These are phyloP conservation scores for Geotrichum bryndzae DNA, from an alignment of 1,139 yeast species.

Conservation along the genomic window DNA sequence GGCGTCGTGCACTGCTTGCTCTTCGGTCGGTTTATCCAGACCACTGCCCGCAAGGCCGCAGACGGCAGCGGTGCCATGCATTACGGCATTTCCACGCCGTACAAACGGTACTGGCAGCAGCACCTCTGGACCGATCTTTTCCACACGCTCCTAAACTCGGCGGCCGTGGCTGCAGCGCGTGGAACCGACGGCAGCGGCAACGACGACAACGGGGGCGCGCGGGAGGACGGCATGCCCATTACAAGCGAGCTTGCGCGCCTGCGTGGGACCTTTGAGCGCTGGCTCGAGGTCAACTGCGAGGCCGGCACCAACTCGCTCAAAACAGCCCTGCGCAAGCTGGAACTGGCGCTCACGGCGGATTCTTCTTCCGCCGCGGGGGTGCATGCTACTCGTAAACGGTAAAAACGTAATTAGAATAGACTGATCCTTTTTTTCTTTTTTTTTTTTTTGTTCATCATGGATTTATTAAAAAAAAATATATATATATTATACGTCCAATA, in stretches of 20 bases:
- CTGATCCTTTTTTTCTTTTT: background rate
- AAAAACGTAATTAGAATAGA: background rate
- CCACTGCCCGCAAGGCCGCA: background rate
- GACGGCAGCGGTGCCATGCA: constrained; percentile 13
- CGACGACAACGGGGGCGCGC: constrained; percentile 15
- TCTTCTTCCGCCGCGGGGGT: background rate
- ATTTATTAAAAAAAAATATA: no score
- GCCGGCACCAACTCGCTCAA: constrained; percentile 23
- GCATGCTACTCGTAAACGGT: background rate
- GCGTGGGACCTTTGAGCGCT: constrained; percentile 43
- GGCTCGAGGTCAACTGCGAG: constrained; percentile 37
- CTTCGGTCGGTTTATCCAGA: constrained; percentile 51
- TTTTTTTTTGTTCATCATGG: background rate
- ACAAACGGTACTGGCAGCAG: constrained; percentile 75
- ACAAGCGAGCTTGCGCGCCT: constrained; percentile 37
- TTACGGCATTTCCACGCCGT: constrained; percentile 40
- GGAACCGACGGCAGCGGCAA: constrained; percentile 19
- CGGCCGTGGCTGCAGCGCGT: constrained; percentile 23
- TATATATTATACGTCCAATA: no score
- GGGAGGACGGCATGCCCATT: constrained; percentile 35
- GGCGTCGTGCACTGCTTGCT: constrained; percentile 66
- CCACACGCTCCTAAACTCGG: constrained; percentile 57
- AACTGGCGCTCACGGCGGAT: constrained; percentile 14
- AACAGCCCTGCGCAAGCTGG: constrained; percentile 22
- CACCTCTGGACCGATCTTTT: constrained; percentile 69